These are phyloP conservation scores for Amanita phalloides DNA, from an alignment of 768 basidiomycete genomes.

Conservation along the genomic window DNA sequence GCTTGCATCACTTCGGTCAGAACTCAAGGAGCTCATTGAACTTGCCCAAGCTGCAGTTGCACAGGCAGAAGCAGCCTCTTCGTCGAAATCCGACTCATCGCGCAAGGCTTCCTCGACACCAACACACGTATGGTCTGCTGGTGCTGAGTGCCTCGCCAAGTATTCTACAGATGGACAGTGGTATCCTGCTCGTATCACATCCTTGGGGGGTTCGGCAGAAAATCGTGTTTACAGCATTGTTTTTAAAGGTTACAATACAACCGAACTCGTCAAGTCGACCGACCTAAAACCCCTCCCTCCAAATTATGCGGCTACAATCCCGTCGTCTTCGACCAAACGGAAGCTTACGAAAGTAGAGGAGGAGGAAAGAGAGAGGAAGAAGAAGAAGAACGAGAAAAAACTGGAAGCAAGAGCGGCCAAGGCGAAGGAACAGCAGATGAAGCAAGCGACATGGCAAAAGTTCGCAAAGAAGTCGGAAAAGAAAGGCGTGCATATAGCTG, in stretches of 20 bases:
- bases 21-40: slow-evolving; percentile 75
- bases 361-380: slow-evolving; percentile 80
- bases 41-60: slow-evolving; percentile 66
- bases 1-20: slow-evolving; percentile 60
- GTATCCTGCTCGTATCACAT: slow-evolving; percentile 86
- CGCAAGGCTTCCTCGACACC: slow-evolving; percentile 47
- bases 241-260: slow-evolving; percentile 88
- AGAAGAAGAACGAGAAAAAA: slow-evolving; percentile 95
- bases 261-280: slow-evolving; percentile 66
- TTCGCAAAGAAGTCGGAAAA: slow-evolving; percentile 92
- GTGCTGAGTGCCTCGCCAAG: slow-evolving; percentile 79
- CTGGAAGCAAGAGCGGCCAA: slow-evolving; percentile 73
- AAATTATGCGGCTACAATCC: slow-evolving; percentile 35
- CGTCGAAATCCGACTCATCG: slow-evolving; percentile 45
- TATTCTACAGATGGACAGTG: slow-evolving; percentile 77
- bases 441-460: slow-evolving; percentile 88
- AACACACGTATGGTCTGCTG: slow-evolving; percentile 57
- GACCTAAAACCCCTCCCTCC: slow-evolving; percentile 64
- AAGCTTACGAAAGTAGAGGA: slow-evolving; percentile 75
- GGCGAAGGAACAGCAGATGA: slow-evolving; percentile 76
- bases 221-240: slow-evolving; percentile 83
- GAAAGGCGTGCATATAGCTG: slow-evolving; percentile 88
- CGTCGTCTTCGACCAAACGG: slow-evolving; percentile 51
- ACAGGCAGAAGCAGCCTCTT: slow-evolving; percentile 53
- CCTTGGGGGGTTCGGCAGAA: slow-evolving; percentile 70